Conservation (phyloP, 2,329 filamentous ascomycete genomes). For the Trichoderma brevicompactum region DNA sequence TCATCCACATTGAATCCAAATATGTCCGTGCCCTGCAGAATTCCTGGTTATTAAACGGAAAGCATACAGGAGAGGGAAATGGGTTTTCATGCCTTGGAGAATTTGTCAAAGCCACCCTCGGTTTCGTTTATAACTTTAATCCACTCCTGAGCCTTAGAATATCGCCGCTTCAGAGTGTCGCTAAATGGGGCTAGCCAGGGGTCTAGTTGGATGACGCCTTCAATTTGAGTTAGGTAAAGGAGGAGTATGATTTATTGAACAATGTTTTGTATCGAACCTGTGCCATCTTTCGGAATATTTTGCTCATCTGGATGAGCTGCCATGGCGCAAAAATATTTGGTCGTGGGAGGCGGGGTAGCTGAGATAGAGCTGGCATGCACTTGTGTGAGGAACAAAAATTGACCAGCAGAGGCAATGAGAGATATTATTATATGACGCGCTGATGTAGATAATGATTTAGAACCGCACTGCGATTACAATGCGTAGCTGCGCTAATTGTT, state of each 20-base stretch:
- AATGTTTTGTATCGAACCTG: constrained; percentile 13
- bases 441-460: constrained; percentile 5
- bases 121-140: constrained; percentile 79
- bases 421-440: constrained; percentile 16
- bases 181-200: constrained; percentile 88
- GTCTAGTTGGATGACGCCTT: constrained; percentile 86
- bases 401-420: constrained; percentile 3
- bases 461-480: constrained; percentile 3
- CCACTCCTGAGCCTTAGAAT: constrained; percentile 81
- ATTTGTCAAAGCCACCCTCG: constrained; percentile 90
- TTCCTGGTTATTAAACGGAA: constrained; percentile 15
- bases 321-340: constrained; percentile 11
- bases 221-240: constrained; percentile 25
- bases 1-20: constrained; percentile 83
- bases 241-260: too few species aligned
- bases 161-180: constrained; percentile 75
- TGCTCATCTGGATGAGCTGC: constrained; percentile 9
- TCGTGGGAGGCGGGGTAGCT: constrained; percentile 25
- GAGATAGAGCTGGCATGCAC: constrained; percentile 3
- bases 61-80: constrained; percentile 31
- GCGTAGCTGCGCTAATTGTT: constrained; percentile 24
- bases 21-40: constrained; percentile 75
- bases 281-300: constrained; percentile 16
- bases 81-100: constrained; percentile 67
- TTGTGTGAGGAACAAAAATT: constrained; percentile 1